Evolutionary conservation across 2,329 filamentous ascomycete genomes (phyloP).

Genomic region (Tolypocladium sp.): DNA sequence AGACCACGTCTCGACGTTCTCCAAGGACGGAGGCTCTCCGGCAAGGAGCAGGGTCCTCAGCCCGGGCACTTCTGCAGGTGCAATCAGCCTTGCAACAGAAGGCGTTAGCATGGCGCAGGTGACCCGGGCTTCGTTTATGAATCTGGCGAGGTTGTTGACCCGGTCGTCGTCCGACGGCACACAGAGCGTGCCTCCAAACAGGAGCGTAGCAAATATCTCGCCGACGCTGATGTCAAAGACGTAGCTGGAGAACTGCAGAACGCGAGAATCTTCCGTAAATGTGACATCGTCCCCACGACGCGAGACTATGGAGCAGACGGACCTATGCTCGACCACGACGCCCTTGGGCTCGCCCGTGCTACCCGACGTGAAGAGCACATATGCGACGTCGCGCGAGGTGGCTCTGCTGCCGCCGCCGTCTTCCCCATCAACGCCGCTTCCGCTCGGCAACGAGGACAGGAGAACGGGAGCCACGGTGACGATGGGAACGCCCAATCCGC

Average conservation of each 20-base stretch:
- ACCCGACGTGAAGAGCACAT: neutral
- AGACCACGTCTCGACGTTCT: neutral
- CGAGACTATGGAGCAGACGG: neutral
- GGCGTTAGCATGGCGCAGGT: constrained; percentile 3
- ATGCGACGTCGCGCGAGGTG: too few relatives aligned
- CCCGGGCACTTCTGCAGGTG: neutral
- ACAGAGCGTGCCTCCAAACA: constrained; percentile 3
- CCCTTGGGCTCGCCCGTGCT: neutral
- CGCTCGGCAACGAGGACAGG: too few relatives aligned
- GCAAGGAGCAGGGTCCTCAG: constrained; percentile 2
- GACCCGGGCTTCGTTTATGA: constrained; percentile 1
- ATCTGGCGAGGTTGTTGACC: neutral
- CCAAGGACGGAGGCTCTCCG: constrained; percentile 1
- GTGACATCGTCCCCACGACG: neutral
- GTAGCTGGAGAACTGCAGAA: constrained; percentile 6
- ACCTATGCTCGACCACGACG: constrained; percentile 1
- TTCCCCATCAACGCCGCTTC: too few relatives aligned
- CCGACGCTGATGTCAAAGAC: constrained; percentile 4
- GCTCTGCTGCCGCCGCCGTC: neutral
- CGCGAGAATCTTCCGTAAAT: neutral
- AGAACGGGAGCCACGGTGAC: too few relatives aligned
- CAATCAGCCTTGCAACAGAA: neutral
- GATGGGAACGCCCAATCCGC: too few relatives aligned
- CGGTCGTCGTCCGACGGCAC: constrained; percentile 1
- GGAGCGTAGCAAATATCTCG: constrained; percentile 4